Evolutionary conservation across 441 rosid genomes (phyloP).

Genomic region (Gossypium davidsonii): DNA sequence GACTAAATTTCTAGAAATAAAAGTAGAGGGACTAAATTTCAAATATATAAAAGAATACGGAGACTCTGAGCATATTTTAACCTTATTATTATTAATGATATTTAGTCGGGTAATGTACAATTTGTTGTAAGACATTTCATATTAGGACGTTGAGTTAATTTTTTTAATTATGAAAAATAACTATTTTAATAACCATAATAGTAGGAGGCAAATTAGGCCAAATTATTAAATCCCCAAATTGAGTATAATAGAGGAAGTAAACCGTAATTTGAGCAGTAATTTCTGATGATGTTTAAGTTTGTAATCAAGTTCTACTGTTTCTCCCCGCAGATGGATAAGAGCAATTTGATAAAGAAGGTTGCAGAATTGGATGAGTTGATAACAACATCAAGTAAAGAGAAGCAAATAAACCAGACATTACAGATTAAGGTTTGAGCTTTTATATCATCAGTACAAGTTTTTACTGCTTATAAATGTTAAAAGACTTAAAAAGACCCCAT

Average conservation of each 20-base stretch:
- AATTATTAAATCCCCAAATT: neutral
- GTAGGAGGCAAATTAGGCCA: neutral
- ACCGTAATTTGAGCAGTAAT: conserved; percentile 17
- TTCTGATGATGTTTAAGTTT: neutral
- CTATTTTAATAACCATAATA: neutral
- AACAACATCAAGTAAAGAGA: conserved; percentile 29
- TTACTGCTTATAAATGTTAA: neutral
- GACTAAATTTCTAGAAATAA: neutral
- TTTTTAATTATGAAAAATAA: neutral
- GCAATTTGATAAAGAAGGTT: conserved; percentile 53
- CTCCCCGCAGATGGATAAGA: conserved; percentile 59
- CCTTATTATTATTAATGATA: neutral
- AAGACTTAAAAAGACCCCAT: neutral
- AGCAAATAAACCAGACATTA: conserved; percentile 31
- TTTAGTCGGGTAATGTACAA: neutral
- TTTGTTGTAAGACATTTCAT: neutral
- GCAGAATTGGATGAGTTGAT: conserved; percentile 67
- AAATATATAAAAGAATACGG: neutral
- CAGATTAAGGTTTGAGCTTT: conserved; percentile 32
- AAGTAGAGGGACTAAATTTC: neutral
- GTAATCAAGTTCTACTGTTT: neutral
- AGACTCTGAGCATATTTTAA: neutral
- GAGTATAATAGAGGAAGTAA: neutral
- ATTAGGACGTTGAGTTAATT: neutral
- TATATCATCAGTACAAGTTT: neutral